phyloP scores from a whole-genome alignment of 1,139 yeast species.

The Blastobotrys persicus region DNA sequence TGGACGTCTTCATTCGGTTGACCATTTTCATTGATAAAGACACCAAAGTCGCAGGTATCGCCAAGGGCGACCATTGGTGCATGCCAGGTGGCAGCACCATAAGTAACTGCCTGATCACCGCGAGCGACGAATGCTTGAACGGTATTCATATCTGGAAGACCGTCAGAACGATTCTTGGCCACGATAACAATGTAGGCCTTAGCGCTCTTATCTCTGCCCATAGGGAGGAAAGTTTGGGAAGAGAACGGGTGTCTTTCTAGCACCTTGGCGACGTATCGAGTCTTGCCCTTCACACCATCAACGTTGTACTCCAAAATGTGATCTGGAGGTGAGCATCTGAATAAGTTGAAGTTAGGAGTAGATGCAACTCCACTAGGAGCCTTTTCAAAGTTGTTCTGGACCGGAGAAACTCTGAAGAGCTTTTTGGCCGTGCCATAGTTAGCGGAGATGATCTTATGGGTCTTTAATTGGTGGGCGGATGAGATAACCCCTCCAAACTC shows the following conservation, averaged over 20 bases:
- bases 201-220: slow-evolving; percentile 59
- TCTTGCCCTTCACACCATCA: slow-evolving; percentile 27
- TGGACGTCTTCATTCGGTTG: slow-evolving; percentile 77
- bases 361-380: slow-evolving; percentile 50
- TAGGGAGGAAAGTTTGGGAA: slow-evolving; percentile 88
- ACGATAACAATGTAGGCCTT: slow-evolving; percentile 76
- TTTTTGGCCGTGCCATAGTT: slow-evolving; percentile 94
- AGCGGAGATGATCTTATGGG: slow-evolving; percentile 53
- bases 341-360: slow-evolving; percentile 76
- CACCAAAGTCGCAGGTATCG: slow-evolving; percentile 70
- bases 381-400: slow-evolving; percentile 49
- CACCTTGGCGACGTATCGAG: slow-evolving; percentile 57
- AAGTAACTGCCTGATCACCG: slow-evolving; percentile 88
- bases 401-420: slow-evolving; percentile 67
- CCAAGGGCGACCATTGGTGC: slow-evolving; percentile 87
- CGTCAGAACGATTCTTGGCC: slow-evolving; percentile 53
- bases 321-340: slow-evolving; percentile 73
- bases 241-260: slow-evolving; percentile 87
- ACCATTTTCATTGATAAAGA: slow-evolving; percentile 79
- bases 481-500: slow-evolving; percentile 56
- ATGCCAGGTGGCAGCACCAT: slow-evolving; percentile 80
- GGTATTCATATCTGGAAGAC: slow-evolving; percentile 59
- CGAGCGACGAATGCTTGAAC: slow-evolving; percentile 68
- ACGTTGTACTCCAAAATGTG: slow-evolving; percentile 47
- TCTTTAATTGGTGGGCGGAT: slow-evolving; percentile 49